These are phyloP conservation scores for Phytophthora pinifolia DNA, from an alignment of 352 stramenopile genomes.

Conservation along the genomic window DNA sequence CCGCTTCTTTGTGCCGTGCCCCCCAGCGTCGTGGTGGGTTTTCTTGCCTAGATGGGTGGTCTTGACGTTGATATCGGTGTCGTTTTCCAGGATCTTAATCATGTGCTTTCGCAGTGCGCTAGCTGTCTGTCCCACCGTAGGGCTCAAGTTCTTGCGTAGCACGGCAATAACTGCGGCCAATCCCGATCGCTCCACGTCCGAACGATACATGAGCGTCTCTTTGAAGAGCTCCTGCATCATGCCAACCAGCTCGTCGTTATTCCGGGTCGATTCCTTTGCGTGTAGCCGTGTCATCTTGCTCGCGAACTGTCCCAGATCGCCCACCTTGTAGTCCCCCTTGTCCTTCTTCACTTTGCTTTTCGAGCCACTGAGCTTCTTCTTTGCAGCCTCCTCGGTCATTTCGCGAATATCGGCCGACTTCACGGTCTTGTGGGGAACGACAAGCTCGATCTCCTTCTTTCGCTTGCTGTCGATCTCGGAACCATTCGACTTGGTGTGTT, in stretches of 20 bases:
- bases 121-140: constrained; percentile 66
- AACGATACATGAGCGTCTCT: constrained; percentile 68
- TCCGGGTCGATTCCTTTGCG: constrained; percentile 71
- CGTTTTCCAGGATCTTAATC: constrained; percentile 62
- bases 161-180: constrained; percentile 65
- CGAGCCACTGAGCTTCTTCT: constrained; percentile 44
- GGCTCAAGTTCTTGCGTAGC: constrained; percentile 68
- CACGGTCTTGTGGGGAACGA: constrained; percentile 74
- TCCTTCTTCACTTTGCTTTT: constrained; percentile 57
- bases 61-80: constrained; percentile 43
- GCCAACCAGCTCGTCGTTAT: constrained; percentile 71
- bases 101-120: constrained; percentile 81
- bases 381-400: constrained; percentile 66
- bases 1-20: constrained; percentile 42
- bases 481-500: constrained; percentile 32
- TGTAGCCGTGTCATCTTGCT: constrained; percentile 64
- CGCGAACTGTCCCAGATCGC: constrained; percentile 53
- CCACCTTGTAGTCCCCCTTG: constrained; percentile 68
- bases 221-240: constrained; percentile 77
- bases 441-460: constrained; percentile 81
- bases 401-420: constrained; percentile 78
- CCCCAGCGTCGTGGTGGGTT: constrained; percentile 10
- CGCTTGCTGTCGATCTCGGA: constrained; percentile 70
- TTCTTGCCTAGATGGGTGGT: constrained; percentile 40
- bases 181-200: constrained; percentile 68